Evolutionary conservation across 306 rosid genomes (phyloP).

Genomic region (Biancaea sappan): DNA sequence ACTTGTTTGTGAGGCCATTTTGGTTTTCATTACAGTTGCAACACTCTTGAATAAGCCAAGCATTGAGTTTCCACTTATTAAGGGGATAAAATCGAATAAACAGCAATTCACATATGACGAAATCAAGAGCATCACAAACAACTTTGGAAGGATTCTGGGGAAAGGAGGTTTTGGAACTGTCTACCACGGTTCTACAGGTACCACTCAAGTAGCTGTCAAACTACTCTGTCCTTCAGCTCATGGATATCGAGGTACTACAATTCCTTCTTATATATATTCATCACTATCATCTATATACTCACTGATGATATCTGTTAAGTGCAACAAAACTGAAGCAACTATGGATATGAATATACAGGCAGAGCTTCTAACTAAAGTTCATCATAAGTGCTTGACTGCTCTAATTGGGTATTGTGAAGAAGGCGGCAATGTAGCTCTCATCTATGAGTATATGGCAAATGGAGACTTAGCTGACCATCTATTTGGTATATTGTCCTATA

Average conservation of each 20-base stretch:
- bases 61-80: not conserved
- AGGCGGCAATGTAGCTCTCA: conserved; percentile 26
- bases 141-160: conserved; percentile 36
- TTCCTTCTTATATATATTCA: not conserved
- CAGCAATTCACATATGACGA: conserved; percentile 28
- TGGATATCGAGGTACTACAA: conserved; percentile 39
- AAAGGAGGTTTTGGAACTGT: conserved; percentile 56
- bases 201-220: conserved; percentile 46
- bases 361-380: conserved; percentile 39
- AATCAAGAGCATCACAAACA: conserved; percentile 41
- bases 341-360: not conserved
- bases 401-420: conserved; percentile 35
- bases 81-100: not conserved
- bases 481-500: not conserved
- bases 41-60: not conserved
- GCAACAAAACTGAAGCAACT: not conserved
- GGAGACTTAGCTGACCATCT: conserved; percentile 32
- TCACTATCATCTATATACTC: not conserved
- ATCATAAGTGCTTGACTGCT: conserved; percentile 30
- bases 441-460: conserved; percentile 37
- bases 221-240: conserved; percentile 43
- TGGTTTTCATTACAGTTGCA: not conserved
- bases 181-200: conserved; percentile 33
- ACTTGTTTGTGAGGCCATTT: not conserved
- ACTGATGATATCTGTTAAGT: not conserved